Percentiles rank a stretch among this genome's conserved stretches.
Evolutionary conservation across 495 filamentous ascomycete species (phyloP).

Genomic region (Podospora comata): DNA sequence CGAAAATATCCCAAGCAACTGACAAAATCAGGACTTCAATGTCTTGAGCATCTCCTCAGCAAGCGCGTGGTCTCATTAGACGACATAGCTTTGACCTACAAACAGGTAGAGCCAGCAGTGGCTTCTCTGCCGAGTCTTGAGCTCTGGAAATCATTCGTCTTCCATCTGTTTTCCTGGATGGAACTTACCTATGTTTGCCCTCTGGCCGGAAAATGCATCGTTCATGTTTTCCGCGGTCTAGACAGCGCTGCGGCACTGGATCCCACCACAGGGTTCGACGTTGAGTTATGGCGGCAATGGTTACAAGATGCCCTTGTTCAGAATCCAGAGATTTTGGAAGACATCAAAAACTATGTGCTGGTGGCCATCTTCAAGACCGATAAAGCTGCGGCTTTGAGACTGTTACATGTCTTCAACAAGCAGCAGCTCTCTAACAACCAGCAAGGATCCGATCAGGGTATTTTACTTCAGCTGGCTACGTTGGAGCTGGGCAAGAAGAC

Average conservation of each 20-base stretch:
- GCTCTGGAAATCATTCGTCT: constrained; percentile 46
- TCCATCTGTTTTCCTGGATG: constrained; percentile 59
- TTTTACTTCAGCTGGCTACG: constrained; percentile 60
- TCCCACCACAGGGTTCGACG: constrained; percentile 34
- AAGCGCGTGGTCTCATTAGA: constrained; percentile 48
- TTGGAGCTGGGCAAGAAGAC: constrained; percentile 76
- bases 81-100: constrained; percentile 39
- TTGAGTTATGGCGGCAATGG: constrained; percentile 48
- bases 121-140: constrained; percentile 16
- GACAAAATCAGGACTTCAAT: constrained; percentile 62
- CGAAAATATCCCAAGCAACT: constrained; percentile 49
- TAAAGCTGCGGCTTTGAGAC: constrained; percentile 48
- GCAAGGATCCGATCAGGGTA: constrained; percentile 51
- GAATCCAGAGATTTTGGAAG: constrained; percentile 56
- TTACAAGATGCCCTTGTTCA: constrained; percentile 45
- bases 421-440: constrained; percentile 38
- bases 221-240: constrained; percentile 51
- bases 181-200: constrained; percentile 59
- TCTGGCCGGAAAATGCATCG: constrained; percentile 61
- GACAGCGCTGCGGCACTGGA: constrained; percentile 28
- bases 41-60: constrained; percentile 55
- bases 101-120: constrained; percentile 28
- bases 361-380: constrained; percentile 65
- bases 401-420: constrained; percentile 50
- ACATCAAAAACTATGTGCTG: constrained; percentile 70